Evolutionary conservation across 2,329 filamentous ascomycete genomes (phyloP).

Genomic region (Pyrenophora graminea): DNA sequence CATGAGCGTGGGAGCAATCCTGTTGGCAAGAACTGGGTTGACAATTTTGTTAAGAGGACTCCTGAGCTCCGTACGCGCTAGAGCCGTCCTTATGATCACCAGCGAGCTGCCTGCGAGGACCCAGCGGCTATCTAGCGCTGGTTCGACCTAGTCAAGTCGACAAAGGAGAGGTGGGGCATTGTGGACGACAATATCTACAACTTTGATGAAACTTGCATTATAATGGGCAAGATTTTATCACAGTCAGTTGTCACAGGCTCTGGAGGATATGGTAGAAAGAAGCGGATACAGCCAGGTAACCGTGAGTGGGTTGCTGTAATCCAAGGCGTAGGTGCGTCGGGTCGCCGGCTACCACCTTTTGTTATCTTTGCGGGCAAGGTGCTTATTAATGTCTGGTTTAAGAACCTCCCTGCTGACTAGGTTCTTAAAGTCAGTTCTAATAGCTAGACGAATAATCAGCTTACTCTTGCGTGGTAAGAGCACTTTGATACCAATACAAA

Average conservation of each 20-base stretch:
- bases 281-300: slow-evolving; percentile 30
- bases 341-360: slow-evolving; percentile 16
- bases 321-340: slow-evolving; percentile 15
- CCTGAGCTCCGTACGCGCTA: slow-evolving; percentile 14
- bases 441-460: slow-evolving; percentile 44
- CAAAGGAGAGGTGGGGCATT: not conserved
- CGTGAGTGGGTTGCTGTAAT: slow-evolving; percentile 34
- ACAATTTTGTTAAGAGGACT: slow-evolving; percentile 18
- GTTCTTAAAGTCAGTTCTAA: slow-evolving; percentile 37
- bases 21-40: slow-evolving; percentile 19
- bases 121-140: not conserved
- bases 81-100: slow-evolving; percentile 13
- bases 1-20: slow-evolving; percentile 5
- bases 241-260: slow-evolving; percentile 33
- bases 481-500: slow-evolving; percentile 44
- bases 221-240: slow-evolving; percentile 36
- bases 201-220: slow-evolving; percentile 39
- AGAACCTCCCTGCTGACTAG: slow-evolving; percentile 26
- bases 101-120: not conserved
- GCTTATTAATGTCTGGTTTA: slow-evolving; percentile 5
- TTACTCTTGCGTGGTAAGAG: slow-evolving; percentile 43
- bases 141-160: not conserved
- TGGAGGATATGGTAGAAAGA: slow-evolving; percentile 22
- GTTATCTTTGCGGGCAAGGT: slow-evolving; percentile 24
- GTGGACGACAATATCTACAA: slow-evolving; percentile 23